Evolutionary conservation across 768 basidiomycete genomes (phyloP).

Genomic region (Boletus reticuloceps): DNA sequence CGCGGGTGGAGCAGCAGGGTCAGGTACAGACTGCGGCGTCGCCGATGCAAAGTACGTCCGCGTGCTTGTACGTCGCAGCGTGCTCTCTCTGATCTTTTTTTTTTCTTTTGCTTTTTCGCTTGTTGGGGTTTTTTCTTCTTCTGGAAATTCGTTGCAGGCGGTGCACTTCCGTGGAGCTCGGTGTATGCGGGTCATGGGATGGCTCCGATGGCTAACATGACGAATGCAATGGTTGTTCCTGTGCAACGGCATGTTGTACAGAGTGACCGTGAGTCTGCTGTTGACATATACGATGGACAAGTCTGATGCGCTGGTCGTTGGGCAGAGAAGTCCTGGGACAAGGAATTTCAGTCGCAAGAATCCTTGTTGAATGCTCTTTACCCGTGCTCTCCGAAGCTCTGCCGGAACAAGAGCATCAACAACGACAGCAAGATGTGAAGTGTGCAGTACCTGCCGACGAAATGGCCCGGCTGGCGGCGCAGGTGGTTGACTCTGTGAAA

Average conservation of each 20-base stretch:
- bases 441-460: constrained; percentile 47
- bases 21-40: constrained; percentile 2
- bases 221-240: constrained; percentile 13
- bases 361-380: constrained; percentile 31
- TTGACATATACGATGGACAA: neutral
- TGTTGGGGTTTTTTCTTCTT: neutral
- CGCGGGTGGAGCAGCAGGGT: constrained; percentile 14
- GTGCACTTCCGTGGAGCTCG: constrained; percentile 40
- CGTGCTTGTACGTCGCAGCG: neutral
- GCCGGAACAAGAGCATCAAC: constrained; percentile 12
- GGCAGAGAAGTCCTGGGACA: constrained; percentile 50
- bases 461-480: constrained; percentile 76
- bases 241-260: constrained; percentile 27
- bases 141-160: constrained; percentile 24
- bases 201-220: constrained; percentile 37
- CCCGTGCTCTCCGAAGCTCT: constrained; percentile 1
- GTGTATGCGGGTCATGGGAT: constrained; percentile 36
- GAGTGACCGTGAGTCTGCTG: constrained; percentile 42
- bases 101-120: neutral
- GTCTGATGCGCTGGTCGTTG: neutral
- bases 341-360: constrained; percentile 61
- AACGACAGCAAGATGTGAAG: constrained; percentile 20
- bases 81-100: constrained; percentile 7
- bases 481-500: constrained; percentile 72
- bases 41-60: constrained; percentile 17